Evolutionary conservation across 140 eudicot genomes (phyloP), one percentile per base, ranked within the genome.

Genomic region (Senecio squalidus): DNA sequence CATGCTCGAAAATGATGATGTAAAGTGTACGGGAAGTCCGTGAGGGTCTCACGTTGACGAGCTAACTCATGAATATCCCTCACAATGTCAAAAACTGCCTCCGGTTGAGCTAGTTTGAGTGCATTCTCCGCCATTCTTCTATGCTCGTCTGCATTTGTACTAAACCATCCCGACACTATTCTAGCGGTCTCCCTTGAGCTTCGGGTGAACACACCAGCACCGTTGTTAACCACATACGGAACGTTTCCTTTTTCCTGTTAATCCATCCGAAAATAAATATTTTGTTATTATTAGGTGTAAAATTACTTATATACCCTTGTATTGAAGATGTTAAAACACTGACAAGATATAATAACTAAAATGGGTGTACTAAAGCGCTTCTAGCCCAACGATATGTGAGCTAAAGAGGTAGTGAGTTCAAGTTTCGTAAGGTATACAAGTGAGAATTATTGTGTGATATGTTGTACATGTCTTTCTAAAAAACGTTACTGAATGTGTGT

Each of bases 41-140:
- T 55, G 2, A 85, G 60, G 0, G 95, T 85, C 8, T 83, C 88
- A 5, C 82, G 60, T 57, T 80, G 93, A 74, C 82, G 62, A 0
- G 80, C 83, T 15, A 86, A 72, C 26, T 83, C 86, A 20, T 86
- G 88, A 20, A 86, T 83, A 61, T 86, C 95, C 75, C 74, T 86
- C 48, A 82, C 95, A 5, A 86, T 86, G 68, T 82, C 95, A 49
- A 86, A 86, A 23, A 86, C 95, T 2, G 95, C 95, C 6, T 83
- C 67, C 6, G 95, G 93, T 53, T 86, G 86, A 15, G 95, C 85
- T 10, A 86, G 78, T 60, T 74, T 80, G 6, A 83, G 83, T 5
- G 95, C 85, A 57, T 83, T 86, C 48, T 83, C 84, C 1, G 93
- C 73, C 93, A 80, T 86, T 36, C 58, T 74, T 70, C 66, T 64